These are phyloP conservation scores for Saccharomyces hybrid DNA, from an alignment of 1,139 yeast genomes.

Conservation along the genomic window DNA sequence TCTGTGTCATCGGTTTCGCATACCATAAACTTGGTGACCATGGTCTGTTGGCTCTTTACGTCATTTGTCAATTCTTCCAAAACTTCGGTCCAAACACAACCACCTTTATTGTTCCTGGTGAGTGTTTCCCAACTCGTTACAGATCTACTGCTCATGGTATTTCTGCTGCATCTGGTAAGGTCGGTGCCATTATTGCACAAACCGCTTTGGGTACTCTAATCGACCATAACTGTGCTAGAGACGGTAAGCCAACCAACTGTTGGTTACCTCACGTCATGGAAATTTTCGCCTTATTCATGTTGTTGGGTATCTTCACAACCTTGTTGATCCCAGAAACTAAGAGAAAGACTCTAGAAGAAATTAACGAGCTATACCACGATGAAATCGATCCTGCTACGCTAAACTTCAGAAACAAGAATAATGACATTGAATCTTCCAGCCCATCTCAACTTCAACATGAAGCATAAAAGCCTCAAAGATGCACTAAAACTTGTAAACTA, in stretches of 20 bases:
- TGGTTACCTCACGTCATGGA: constrained; percentile 88
- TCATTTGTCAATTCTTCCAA: constrained; percentile 75
- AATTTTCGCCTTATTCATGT: constrained; percentile 86
- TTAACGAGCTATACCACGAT: constrained; percentile 70
- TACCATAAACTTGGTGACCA: constrained; percentile 56
- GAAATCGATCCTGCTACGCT: constrained; percentile 43
- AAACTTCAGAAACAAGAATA: background rate
- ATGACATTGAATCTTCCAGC: constrained; percentile 1
- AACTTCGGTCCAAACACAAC: constrained; percentile 95
- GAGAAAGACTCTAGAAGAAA: constrained; percentile 79
- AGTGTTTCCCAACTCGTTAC: constrained; percentile 92
- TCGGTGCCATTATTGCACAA: constrained; percentile 95
- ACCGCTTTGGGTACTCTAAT: constrained; percentile 80
- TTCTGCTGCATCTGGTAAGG: constrained; percentile 92
- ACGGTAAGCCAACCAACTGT: constrained; percentile 47
- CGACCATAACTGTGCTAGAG: constrained; percentile 63
- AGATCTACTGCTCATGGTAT: constrained; percentile 98
- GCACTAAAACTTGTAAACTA: background rate
- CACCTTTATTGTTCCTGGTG: constrained; percentile 94
- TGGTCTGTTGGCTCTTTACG: constrained; percentile 68
- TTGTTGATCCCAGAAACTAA: constrained; percentile 80
- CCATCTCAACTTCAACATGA: constrained; percentile 8
- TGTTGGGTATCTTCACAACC: constrained; percentile 59
- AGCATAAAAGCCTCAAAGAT: background rate
- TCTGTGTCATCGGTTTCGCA: constrained; percentile 64